A percentile compares a stretch with the other conserved stretches of the same genome.
phyloP scores from a whole-genome alignment of 2,329 filamentous ascomycete species.

The Ceratocystis destructans region DNA sequence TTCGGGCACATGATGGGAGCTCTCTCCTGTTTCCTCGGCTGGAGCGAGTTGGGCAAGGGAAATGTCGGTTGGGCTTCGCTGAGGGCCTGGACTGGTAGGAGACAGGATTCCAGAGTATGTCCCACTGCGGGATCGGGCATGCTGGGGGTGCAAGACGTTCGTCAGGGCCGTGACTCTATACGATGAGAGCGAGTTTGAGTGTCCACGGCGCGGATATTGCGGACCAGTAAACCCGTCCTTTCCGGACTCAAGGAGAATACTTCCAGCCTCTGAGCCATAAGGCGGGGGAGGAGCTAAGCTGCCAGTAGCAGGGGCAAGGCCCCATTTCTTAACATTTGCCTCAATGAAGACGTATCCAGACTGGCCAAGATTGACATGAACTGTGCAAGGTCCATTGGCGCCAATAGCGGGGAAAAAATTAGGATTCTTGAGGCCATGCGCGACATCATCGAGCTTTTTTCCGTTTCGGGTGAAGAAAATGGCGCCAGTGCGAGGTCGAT shows the following conservation, averaged over 20 bases:
- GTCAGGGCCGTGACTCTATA: constrained; percentile 26
- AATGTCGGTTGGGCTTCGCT: constrained; percentile 88
- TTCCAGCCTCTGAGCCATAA: constrained; percentile 93
- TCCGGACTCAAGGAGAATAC: constrained; percentile 82
- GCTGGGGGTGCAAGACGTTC: constrained; percentile 41
- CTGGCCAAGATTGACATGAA: constrained; percentile 97
- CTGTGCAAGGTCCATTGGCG: constrained; percentile 78
- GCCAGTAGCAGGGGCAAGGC: constrained; percentile 86
- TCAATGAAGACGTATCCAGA: constrained; percentile 98
- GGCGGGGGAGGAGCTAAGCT: constrained; percentile 89
- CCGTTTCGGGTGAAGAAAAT: constrained; percentile 98
- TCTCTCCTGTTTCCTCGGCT: constrained; percentile 57
- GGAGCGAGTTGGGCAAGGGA: constrained; percentile 75
- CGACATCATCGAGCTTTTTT: constrained; percentile 90
- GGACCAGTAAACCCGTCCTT: constrained; percentile 37
- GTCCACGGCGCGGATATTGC: constrained; percentile 23
- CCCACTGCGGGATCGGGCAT: constrained; percentile 62
- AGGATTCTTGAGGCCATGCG: constrained; percentile 80
- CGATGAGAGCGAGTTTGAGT: constrained; percentile 32
- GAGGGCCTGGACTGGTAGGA: constrained; percentile 75
- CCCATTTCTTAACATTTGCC: constrained; percentile 99
- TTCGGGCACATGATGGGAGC: constrained; percentile 35
- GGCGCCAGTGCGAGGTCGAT: constrained; percentile 82
- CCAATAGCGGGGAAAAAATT: constrained; percentile 98
- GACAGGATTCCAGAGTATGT: constrained; percentile 56